Conservation (phyloP, 2,329 filamentous ascomycete genomes). For the Emmonsiellopsis sp. region DNA sequence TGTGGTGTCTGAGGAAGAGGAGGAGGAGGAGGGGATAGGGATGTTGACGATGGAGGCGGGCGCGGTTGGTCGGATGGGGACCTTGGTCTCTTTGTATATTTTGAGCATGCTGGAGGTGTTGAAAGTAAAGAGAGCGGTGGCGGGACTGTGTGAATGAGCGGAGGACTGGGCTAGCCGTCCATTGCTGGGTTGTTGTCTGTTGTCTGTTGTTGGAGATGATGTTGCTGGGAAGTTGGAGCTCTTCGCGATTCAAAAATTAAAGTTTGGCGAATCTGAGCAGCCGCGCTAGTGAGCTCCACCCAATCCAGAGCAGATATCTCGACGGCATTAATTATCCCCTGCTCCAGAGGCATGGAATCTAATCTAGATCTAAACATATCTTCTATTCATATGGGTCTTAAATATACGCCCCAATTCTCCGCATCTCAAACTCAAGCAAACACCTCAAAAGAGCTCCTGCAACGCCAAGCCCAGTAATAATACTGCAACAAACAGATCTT, state of each 20-base stretch:
- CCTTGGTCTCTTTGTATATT: constrained; percentile 78
- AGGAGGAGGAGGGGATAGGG: constrained; percentile 41
- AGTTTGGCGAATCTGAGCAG: not conserved
- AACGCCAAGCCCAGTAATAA: not conserved
- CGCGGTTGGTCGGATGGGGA: constrained; percentile 68
- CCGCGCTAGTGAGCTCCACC: not conserved
- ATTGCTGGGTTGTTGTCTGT: not conserved
- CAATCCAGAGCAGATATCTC: not conserved
- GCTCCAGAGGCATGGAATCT: not conserved
- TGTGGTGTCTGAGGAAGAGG: constrained; percentile 57
- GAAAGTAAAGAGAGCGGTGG: constrained; percentile 13
- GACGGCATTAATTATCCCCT: not conserved
- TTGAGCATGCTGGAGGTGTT: constrained; percentile 46
- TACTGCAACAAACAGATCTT: not conserved
- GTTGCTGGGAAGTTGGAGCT: not conserved
- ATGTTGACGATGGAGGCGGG: constrained; percentile 62
- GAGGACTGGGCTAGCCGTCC: not conserved
- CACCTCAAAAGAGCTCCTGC: not conserved
- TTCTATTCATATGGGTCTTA: not conserved
- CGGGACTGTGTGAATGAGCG: not conserved
- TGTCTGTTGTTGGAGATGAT: not conserved
- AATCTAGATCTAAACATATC: not conserved
- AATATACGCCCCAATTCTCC: not conserved
- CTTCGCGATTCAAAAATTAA: not conserved
- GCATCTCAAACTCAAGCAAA: not conserved